Evolutionary conservation across 108 stramenopile genomes (phyloP), one percentile per base, ranked within the genome.

Genomic region (Bacterosira constricta): DNA sequence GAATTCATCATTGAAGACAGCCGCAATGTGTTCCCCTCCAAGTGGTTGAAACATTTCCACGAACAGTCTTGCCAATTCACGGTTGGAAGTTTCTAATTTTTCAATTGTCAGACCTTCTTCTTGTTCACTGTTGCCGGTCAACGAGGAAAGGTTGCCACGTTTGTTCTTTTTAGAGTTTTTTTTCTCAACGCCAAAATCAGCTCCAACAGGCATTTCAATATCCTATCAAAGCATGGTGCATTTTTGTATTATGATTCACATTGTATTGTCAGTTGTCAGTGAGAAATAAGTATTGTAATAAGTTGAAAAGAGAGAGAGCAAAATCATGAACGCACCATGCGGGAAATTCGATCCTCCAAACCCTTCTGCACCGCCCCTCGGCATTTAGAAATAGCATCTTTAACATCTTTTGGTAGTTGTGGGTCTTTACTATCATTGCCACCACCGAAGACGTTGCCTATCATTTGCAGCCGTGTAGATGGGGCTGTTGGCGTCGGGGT

Each of bases 41-140:
- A 93, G 77, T 11, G 92, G 92, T 77, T 93, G 92, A 46, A 93
- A 93, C 92, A 93, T 93, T 58, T 93, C 92, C 2, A 93, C 92
- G 67, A 93, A 90, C 12, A 91, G 41, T 27, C 92, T 75, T 10
- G 90, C 90, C 69, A 93, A 69, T 78, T 93, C 92, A 29, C 92
- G 86, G 75, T 93, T 86, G 30, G 90, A 90, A 32, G 79, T 84
- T 63, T 93, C 86, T 26, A 93, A 74, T 44, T 63, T 67, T 29
- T 75, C 76, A 39, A 69, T 63, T 1, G 87, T 90, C 0, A 89
- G 77, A 9, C 59, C 77, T 15, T 71, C 83, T 18, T 77, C 58
- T 42, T 58, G 52, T 1, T 44, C 65, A 10, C 46, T 41, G 37
- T 46, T 63, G 17, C 37, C 69, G 35, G 42, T 65, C 34, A 66